phyloP scores from a whole-genome alignment of 2,329 filamentous ascomycete genomes.

The Teratosphaeria viscida region DNA sequence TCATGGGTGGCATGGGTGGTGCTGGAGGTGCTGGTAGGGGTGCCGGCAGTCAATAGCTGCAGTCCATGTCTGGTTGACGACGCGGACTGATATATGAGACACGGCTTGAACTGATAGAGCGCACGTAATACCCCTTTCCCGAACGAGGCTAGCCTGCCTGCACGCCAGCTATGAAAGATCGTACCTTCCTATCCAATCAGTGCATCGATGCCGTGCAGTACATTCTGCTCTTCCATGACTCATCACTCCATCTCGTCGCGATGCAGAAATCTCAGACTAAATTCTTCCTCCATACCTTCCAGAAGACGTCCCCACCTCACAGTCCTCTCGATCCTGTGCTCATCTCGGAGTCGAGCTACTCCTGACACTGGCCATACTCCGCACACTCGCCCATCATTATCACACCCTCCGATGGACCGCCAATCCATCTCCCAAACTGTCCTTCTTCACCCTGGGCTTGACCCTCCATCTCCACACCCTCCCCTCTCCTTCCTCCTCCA shows the following conservation, averaged over 20 bases:
- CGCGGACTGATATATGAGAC: background rate
- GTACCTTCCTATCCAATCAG: background rate
- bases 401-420: background rate
- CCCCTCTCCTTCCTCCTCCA: background rate
- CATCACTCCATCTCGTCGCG: background rate
- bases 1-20: constrained; percentile 52
- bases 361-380: background rate
- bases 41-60: background rate
- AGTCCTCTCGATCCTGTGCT: background rate
- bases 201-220: background rate
- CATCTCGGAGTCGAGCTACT: background rate
- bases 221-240: background rate
- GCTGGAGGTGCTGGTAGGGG: constrained; percentile 6
- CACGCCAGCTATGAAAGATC: background rate
- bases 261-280: background rate
- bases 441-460: constrained; percentile 1
- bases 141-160: background rate
- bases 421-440: background rate
- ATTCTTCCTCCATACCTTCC: background rate
- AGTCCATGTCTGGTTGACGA: background rate
- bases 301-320: background rate
- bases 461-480: constrained; percentile 2
- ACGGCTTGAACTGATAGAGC: background rate
- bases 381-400: background rate
- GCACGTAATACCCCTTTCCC: background rate